Base-by-base conservation (phyloP, 768 basidiomycete species). In the Phlegmacium glaucopus region DNA sequence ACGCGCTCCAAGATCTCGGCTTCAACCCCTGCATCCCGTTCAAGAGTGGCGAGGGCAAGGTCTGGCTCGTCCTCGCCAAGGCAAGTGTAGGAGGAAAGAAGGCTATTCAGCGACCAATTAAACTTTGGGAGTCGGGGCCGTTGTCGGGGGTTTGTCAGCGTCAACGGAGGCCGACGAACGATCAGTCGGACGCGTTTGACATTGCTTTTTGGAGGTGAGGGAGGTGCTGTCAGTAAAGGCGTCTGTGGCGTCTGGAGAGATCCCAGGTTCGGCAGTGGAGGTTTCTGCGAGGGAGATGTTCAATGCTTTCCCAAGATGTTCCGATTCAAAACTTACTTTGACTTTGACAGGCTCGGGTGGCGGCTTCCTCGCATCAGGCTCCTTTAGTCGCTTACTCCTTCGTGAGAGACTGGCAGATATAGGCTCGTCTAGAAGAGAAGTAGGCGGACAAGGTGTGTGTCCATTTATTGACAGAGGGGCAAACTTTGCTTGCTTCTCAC, bases 121-220 rank as follows among this genome's bases (percentile, higher is more conserved):
- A 77, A 75, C 39, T 69, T 69, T 0, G 82, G 68, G 0, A 68
- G 65, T 0, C 77, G 72, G 1, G 89, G 85, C 9, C 72, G 71
- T 59, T 96, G 93, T 10, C 60, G 61, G 0, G 87, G 91, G 61
- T 85, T 78, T 10, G 90, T 79, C 36, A 82, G 69, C 2, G 68
- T 59, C 3, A 80, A 80, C 1, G 77, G 74, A 6, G 87, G 88
- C 10, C 70, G 70, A 32, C 84, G 77, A 11, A 91, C 84, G 39
- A 88, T 75, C 47, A 87, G 71, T 55, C 75, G 79, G 40, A 90
- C 72, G 44, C 88, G 80, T 60, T 77, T 82, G 48, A 89, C 74
- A 26, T 68, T 67, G n/a, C 63, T 62, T 49, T 53, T 64, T 15
- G 59, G 54, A 6, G 54, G 45, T 15, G 47, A 39, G 36, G 12